Percentiles rank a stretch among this genome's conserved stretches.
Evolutionary conservation across 169 alveolate genomes (phyloP).

Genomic region (Plasmodium falciparum): DNA sequence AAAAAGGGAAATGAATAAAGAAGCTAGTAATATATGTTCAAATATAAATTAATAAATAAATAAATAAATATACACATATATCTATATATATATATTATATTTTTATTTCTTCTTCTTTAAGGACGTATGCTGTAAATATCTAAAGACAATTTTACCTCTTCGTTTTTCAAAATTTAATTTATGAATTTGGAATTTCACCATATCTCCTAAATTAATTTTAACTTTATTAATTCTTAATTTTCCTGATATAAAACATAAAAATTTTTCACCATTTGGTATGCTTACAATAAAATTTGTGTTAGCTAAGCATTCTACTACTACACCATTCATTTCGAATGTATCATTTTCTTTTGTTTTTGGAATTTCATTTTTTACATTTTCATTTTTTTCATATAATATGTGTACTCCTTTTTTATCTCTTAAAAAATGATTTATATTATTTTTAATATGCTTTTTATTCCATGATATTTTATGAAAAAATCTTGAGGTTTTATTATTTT

Average conservation of each 20-base stretch:
- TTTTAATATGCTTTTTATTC: background rate
- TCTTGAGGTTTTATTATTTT: background rate
- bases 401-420: too few relatives aligned
- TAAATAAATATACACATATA: too few relatives aligned
- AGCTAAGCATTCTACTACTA: slow-evolving; percentile 65
- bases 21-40: too few relatives aligned
- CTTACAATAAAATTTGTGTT: slow-evolving; percentile 67
- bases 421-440: background rate
- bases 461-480: background rate
- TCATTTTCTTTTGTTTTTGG: slow-evolving; percentile 37
- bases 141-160: slow-evolving; percentile 51
- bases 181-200: slow-evolving; percentile 57
- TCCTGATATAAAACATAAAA: slow-evolving; percentile 62
- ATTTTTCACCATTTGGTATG: slow-evolving; percentile 71
- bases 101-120: slow-evolving; percentile 13
- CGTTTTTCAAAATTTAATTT: slow-evolving; percentile 71
- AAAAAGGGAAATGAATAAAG: too few relatives aligned
- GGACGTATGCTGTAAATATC: slow-evolving; percentile 52
- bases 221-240: slow-evolving; percentile 57
- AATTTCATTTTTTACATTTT: slow-evolving; percentile 11
- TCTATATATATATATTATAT: too few relatives aligned
- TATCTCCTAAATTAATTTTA: slow-evolving; percentile 66
- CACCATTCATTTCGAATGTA: slow-evolving; percentile 67
- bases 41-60: too few relatives aligned
- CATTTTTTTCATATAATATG: background rate